Evolutionary conservation across 2,329 filamentous ascomycete species (phyloP), one percentile per base, ranked within the genome.

Genomic region (Fusarium napiforme): DNA sequence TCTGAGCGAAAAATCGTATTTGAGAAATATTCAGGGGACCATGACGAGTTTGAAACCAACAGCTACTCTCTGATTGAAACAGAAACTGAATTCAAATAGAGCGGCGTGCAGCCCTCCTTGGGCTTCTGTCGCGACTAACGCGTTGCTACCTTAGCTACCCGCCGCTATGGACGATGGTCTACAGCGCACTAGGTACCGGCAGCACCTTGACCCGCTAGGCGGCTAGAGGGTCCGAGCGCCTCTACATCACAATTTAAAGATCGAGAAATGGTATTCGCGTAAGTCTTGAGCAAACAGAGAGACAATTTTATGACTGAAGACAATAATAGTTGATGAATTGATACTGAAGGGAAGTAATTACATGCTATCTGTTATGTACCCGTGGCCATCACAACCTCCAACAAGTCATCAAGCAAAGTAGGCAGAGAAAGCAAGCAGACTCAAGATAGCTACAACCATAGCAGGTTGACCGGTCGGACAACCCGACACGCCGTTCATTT

Each of bases 231-330:
- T 5, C 16, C n/a, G 9, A 15, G 47, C n/a, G n/a, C 16, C 26
- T 5, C n/a, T 26, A 2, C n/a, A 52, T 10, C 37, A 18, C 30
- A 26, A 36, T 36, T 19, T 19, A 11, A 49, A 19, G 2, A 19
- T 23, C 16, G 6, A 23, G n/a, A 23, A 23, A 19, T 1, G n/a
- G 4, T 2, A 23, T 26, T 10, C 6, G 3, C 3, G 6, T 5
- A 14, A 26, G 2, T 19, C 2, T 19, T 26, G 8, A 6, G 47
- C 16, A 26, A 19, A 4, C 2, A 19, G 12, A 19, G 12, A 4
- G n/a, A 1, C 9, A 1, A 8, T 26, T 34, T 0, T 0, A 36
- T 10, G 3, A 15, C 19, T 11, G 3, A 15, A 36, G 9, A 26
- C 6, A 26, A 4, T 6, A 4, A 21, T 4, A 0, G 9, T 28